Base-by-base conservation (phyloP, 164 flowering plant genomes). In the Piper longum region DNA sequence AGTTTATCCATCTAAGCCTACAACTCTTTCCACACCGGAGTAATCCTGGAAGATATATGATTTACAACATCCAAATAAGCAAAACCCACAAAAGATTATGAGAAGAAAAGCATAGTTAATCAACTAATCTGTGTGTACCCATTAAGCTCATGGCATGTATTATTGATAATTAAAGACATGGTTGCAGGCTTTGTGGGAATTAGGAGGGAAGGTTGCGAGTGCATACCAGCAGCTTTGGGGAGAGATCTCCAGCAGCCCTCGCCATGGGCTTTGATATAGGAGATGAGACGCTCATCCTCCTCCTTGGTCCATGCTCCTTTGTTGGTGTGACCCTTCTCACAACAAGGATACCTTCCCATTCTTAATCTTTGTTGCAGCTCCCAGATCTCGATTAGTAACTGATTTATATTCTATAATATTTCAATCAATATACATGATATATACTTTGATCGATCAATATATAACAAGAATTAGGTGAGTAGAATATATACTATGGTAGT, bases 1-100 rank as follows among this genome's bases (percentile, higher is more conserved):
- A 75, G 62, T 75, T 75, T 43, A 75, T 71, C 78, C 78, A 75
- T 42, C 78, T 67, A 2, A 75, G 75, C 14, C 78, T 67, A 43
- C 78, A 75, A 45, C 78, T 75, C 60, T 75, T 75, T 7, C 78
- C 78, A 62, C 78, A 75, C 1, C 78, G 70, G 55, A 75, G 74
- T 55, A 72, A 69, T 11, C 75, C 78, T 63, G 59, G 16, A 59
- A 52, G 26, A n/a, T 16, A 19, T 16, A 14, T 26, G 36, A 26
- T 26, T 26, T 26, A 26, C 2, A 43, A n/a, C n/a, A 65, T 57
- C n/a, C 40, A 60, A 66, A 60, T 18, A 26, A 26, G 36, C 1
- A 26, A 26, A 26, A 26, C 36, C 36, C 36, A 26, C 36, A 26
- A 26, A 26, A 26, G 36, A 26, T 26, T 26, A 26, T 26, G 36